phyloP scores from a whole-genome alignment of 495 filamentous ascomycete species.

The Penicillium steckii region DNA sequence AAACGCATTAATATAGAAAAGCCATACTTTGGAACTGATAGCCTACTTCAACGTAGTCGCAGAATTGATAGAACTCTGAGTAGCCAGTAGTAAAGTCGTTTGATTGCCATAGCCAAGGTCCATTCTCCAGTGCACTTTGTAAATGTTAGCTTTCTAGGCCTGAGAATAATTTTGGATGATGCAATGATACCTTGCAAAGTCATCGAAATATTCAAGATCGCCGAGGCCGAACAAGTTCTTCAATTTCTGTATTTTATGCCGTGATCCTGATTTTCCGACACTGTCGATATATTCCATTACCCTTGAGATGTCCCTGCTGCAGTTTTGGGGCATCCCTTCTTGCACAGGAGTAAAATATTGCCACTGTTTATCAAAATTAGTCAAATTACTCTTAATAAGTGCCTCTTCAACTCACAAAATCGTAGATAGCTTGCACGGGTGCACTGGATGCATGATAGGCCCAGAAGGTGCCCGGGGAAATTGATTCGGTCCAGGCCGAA shows the following conservation, averaged over 20 bases:
- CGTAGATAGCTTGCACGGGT: constrained; percentile 59
- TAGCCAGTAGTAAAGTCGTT: constrained; percentile 47
- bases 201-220: constrained; percentile 53
- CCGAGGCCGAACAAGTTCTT: constrained; percentile 59
- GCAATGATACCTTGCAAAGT: constrained; percentile 50
- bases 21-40: background rate
- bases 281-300: constrained; percentile 59
- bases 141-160: constrained; percentile 10
- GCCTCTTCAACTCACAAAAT: constrained; percentile 39
- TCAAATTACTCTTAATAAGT: background rate
- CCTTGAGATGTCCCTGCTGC: constrained; percentile 53
- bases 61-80: constrained; percentile 55
- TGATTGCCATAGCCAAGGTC: constrained; percentile 59
- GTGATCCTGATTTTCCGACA: constrained; percentile 40
- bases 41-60: constrained; percentile 47
- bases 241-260: constrained; percentile 44
- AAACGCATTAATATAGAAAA: background rate
- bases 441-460: constrained; percentile 64
- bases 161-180: background rate
- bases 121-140: constrained; percentile 48
- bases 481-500: constrained; percentile 58
- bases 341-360: constrained; percentile 64
- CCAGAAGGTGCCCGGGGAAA: constrained; percentile 64
- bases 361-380: constrained; percentile 35
- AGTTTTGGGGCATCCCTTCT: constrained; percentile 63